Evolutionary conservation across 192 early-diverging fungal species (phyloP).

Genomic region (Obelidium mucronatum): DNA sequence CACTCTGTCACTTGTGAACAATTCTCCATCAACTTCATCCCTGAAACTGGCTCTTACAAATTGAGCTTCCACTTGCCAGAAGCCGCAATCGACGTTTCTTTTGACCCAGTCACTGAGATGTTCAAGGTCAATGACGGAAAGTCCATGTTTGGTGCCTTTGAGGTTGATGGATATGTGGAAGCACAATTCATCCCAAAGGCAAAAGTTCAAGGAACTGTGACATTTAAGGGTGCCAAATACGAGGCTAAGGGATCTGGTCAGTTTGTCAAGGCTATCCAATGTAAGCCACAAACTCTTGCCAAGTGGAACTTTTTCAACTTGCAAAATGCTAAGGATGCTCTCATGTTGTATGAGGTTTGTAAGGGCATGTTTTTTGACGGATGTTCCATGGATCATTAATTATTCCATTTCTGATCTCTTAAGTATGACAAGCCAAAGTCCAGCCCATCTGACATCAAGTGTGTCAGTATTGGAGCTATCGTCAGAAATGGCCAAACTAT

Average conservation of each 20-base stretch:
- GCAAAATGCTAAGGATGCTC: constrained; percentile 66
- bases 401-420: constrained; percentile 32
- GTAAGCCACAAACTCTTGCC: constrained; percentile 83
- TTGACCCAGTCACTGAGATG: constrained; percentile 69
- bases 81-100: constrained; percentile 70
- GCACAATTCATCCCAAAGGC: constrained; percentile 88
- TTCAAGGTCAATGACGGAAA: constrained; percentile 88
- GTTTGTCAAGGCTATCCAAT: constrained; percentile 87
- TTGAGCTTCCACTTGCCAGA: constrained; percentile 61
- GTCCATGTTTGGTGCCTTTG: constrained; percentile 66
- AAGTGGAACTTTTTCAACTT: constrained; percentile 90
- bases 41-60: constrained; percentile 49
- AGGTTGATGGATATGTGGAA: constrained; percentile 67
- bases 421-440: constrained; percentile 81
- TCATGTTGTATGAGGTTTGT: constrained; percentile 62
- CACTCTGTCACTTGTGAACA: constrained; percentile 80
- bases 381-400: neutral
- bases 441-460: constrained; percentile 50
- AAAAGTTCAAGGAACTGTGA: constrained; percentile 73
- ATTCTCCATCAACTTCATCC: constrained; percentile 68
- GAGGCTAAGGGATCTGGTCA: constrained; percentile 76
- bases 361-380: neutral
- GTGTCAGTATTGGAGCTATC: constrained; percentile 74
- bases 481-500: constrained; percentile 71
- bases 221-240: constrained; percentile 70